Evolutionary conservation across 441 rosid genomes (phyloP).

Genomic region (Omphalea diandra): DNA sequence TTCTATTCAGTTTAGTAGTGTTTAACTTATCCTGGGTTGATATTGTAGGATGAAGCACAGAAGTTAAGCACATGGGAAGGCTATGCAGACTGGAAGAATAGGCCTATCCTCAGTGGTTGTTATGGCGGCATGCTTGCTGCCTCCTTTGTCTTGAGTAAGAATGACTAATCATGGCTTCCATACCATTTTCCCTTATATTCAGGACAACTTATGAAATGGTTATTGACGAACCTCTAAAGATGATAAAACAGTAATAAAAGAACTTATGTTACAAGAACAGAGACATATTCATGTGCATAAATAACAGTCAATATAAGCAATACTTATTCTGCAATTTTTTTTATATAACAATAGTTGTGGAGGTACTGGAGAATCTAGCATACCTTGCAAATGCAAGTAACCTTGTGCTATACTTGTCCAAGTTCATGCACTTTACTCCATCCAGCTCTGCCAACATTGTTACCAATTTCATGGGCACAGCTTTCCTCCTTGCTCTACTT

Average conservation of each 20-base stretch:
- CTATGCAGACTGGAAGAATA: conserved; percentile 71
- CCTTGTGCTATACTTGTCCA: conserved; percentile 71
- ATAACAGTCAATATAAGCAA: not conserved
- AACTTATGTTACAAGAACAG: not conserved
- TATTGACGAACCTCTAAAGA: not conserved
- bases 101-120: conserved; percentile 55
- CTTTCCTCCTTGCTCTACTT: conserved; percentile 74
- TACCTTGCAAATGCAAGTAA: conserved; percentile 86
- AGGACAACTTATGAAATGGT: not conserved
- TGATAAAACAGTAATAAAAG: not conserved
- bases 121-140: conserved; percentile 90
- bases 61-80: conserved; percentile 47
- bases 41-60: conserved; percentile 47
- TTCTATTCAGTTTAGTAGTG: not conserved
- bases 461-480: conserved; percentile 86
- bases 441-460: conserved; percentile 73
- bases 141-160: conserved; percentile 73
- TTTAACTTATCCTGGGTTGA: not conserved
- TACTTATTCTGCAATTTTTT: conserved; percentile 19
- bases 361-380: conserved; percentile 82
- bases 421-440: conserved; percentile 69
- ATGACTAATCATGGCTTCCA: not conserved
- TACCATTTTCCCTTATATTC: not conserved
- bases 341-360: conserved; percentile 45
- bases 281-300: not conserved